phyloP scores from a whole-genome alignment of 2,329 filamentous ascomycete genomes.

The Apiospora rasikravindrae region DNA sequence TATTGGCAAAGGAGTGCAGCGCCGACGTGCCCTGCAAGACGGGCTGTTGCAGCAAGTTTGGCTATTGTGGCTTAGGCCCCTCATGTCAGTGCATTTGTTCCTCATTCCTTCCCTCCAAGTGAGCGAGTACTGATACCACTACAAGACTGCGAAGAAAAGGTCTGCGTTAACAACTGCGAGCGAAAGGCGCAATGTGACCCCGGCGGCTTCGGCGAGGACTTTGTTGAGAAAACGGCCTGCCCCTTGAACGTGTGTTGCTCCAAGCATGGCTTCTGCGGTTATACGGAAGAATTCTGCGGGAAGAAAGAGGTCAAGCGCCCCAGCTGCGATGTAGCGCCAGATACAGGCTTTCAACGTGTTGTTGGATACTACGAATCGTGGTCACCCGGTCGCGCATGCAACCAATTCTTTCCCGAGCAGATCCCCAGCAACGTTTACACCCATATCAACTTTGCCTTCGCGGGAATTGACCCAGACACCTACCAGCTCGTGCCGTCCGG shows the following conservation, averaged over 20 bases:
- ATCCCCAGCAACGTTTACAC: slow-evolving; percentile 47
- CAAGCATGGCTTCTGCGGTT: slow-evolving; percentile 24
- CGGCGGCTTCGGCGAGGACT: no score
- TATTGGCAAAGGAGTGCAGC: no score
- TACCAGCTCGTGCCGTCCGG: slow-evolving; percentile 40
- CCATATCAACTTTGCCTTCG: slow-evolving; percentile 41
- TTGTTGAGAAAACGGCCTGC: no score
- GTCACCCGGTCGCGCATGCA: slow-evolving; percentile 25
- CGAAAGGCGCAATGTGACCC: no score
- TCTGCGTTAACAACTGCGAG: no score
- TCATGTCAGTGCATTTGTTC: no score
- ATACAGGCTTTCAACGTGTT: slow-evolving; percentile 18
- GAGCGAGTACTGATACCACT: no score
- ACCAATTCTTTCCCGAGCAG: slow-evolving; percentile 44
- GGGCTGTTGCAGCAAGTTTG: no score
- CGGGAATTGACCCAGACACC: slow-evolving; percentile 37
- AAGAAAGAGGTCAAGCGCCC: neutral
- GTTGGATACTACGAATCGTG: slow-evolving; percentile 43
- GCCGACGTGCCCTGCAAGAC: no score
- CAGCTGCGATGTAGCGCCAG: neutral
- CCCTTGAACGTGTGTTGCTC: slow-evolving; percentile 17
- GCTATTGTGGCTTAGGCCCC: no score
- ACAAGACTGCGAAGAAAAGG: no score
- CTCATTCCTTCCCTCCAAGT: no score
- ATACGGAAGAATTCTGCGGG: slow-evolving; percentile 31